Percentiles rank a stretch among this genome's conserved stretches.
phyloP scores from a whole-genome alignment of 2,329 filamentous ascomycete species.

The Tricladium varicosporioides region DNA sequence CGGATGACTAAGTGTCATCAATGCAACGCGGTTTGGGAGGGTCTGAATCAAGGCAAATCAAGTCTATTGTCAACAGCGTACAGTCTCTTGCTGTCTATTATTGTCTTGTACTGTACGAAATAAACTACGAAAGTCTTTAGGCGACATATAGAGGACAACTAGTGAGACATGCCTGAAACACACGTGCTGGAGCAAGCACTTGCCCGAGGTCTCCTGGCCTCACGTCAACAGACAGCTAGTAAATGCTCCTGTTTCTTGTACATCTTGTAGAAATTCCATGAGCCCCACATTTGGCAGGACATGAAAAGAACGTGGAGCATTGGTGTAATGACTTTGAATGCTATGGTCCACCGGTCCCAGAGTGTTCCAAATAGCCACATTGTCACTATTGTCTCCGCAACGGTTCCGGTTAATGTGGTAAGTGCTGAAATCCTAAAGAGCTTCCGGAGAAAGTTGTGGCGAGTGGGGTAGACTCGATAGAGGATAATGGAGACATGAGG shows the following conservation, averaged over 20 bases:
- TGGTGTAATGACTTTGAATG: slow-evolving; percentile 43
- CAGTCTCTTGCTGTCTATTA: too few species aligned
- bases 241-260: slow-evolving; percentile 30
- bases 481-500: slow-evolving; percentile 46
- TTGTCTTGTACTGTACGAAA: too few species aligned
- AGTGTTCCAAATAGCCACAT: slow-evolving; percentile 44
- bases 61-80: too few species aligned
- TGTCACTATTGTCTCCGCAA: slow-evolving; percentile 41
- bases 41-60: too few species aligned
- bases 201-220: too few species aligned
- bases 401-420: slow-evolving; percentile 39
- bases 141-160: too few species aligned
- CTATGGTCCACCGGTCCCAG: slow-evolving; percentile 42
- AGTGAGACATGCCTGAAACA: too few species aligned
- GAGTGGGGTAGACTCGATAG: slow-evolving; percentile 40
- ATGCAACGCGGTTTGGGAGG: too few species aligned
- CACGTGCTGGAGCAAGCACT: too few species aligned
- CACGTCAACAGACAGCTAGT: slow-evolving; percentile 1
- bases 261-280: slow-evolving; percentile 41
- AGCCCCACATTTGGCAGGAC: slow-evolving; percentile 43
- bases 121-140: too few species aligned
- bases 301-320: slow-evolving; percentile 43
- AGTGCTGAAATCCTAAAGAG: slow-evolving; percentile 39
- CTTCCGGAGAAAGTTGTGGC: slow-evolving; percentile 39
- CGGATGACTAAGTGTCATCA: too few species aligned